Base-by-base conservation (phyloP, 179 eudicot genomes). In the Pouteria campechiana region DNA sequence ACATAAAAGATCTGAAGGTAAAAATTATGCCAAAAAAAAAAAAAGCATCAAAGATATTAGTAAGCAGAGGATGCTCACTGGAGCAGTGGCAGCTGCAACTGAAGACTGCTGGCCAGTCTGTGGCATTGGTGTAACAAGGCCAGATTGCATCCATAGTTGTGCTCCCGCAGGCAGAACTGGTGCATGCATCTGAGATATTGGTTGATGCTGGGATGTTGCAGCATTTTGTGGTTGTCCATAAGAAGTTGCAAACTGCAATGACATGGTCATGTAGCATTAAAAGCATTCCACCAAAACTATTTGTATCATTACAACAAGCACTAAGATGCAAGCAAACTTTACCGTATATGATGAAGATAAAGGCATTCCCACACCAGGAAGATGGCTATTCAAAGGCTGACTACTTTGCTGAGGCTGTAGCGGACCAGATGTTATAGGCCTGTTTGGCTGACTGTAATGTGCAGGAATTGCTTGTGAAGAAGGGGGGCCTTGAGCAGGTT, bases 61-160 rank as follows among this genome's bases (percentile, higher is more conserved):
- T 15, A 9, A 41, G 19, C 16, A n/a, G 13, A 37, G 18, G 18
- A 31, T 43, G 55, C 70, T 54, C 53, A 86, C 93, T 20, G 73
- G 43, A 18, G 33, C 52, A 44, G 68, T 17, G 15, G 67, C 38
- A 44, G 48, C 50, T 41, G 70, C 23, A 13, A 62, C 58, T 32
- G 86, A 70, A 38, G 83, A 55, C 52, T 73, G 94, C 36, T 72
- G 82, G 46, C 68, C 72, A 32, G 61, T 37, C 59, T 56, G 89
- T 42, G 69, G 93, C 60, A 64, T 50, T 11, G 80, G 66, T 22
- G 80, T 61, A 52, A 49, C 69, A 54, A 51, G 65, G 29, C 75
- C 81, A 55, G 81, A 41, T 37, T 76, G 51, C 57, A 70, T 46
- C 97, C 97, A 89, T 23, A 81, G 88, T 49, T 81, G 93, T 17